Conservation (phyloP, 257 asterid genomes). For the Asclepias syriaca region DNA sequence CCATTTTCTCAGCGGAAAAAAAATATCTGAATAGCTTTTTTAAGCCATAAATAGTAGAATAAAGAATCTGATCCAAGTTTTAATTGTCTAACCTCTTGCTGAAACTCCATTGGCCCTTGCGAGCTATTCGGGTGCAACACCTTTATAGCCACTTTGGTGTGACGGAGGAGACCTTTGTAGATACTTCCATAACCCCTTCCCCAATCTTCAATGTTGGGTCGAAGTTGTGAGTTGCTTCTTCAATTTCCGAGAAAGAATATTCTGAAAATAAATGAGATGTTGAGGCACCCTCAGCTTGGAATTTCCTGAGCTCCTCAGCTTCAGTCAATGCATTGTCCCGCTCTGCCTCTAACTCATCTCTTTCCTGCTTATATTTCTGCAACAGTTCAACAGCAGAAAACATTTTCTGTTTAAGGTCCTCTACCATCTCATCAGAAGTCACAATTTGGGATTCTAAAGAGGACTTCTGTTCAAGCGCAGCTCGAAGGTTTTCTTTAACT, state of each 20-base stretch:
- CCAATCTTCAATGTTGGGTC: slow-evolving; percentile 62
- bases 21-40: not conserved
- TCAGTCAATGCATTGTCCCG: slow-evolving; percentile 57
- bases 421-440: slow-evolving; percentile 43
- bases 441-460: slow-evolving; percentile 53
- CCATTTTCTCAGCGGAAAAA: not conserved
- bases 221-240: slow-evolving; percentile 65
- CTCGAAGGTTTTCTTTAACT: slow-evolving; percentile 39
- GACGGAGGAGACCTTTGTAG: slow-evolving; percentile 63
- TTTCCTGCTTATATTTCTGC: slow-evolving; percentile 74
- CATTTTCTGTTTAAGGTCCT: slow-evolving; percentile 76
- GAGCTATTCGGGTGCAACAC: slow-evolving; percentile 58
- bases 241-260: slow-evolving; percentile 63
- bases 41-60: not conserved
- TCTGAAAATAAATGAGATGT: slow-evolving; percentile 57
- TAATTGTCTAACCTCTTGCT: slow-evolving; percentile 60
- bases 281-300: slow-evolving; percentile 50
- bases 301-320: slow-evolving; percentile 55
- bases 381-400: slow-evolving; percentile 67
- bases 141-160: slow-evolving; percentile 81
- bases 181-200: slow-evolving; percentile 89
- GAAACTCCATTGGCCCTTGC: slow-evolving; percentile 80
- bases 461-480: slow-evolving; percentile 48
- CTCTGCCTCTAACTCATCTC: slow-evolving; percentile 62
- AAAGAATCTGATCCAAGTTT: not conserved